A percentile compares a stretch with the other conserved stretches of the same genome.
These are phyloP conservation scores for Monosporascus cannonballus DNA, from an alignment of 2,329 filamentous ascomycete species.

Conservation along the genomic window DNA sequence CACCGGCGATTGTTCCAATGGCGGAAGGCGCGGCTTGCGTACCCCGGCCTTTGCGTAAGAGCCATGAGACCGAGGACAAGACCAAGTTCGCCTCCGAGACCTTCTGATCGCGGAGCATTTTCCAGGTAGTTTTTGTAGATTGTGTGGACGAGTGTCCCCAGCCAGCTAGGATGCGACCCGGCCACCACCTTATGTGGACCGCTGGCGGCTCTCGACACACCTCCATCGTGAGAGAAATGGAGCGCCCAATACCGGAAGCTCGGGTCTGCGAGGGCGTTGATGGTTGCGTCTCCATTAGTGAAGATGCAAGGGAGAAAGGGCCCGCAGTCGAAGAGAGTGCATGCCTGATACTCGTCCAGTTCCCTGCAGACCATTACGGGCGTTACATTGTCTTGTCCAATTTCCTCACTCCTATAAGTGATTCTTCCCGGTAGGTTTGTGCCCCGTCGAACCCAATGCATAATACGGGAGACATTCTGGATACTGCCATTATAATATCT, in stretches of 20 bases:
- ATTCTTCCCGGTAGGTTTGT: neutral
- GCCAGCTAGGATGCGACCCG: conserved; percentile 9
- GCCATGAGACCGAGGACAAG: conserved; percentile 14
- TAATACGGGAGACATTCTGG: neutral
- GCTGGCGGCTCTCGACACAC: conserved; percentile 3
- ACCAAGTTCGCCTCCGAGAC: conserved; percentile 8
- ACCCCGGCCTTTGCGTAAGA: conserved; percentile 4
- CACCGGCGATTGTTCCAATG: conserved; percentile 2
- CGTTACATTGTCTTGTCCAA: no score
- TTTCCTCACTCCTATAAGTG: no score
- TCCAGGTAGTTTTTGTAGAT: conserved; percentile 4
- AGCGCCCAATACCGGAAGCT: neutral
- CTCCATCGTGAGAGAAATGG: neutral
- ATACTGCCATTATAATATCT: neutral
- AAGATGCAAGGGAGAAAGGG: conserved; percentile 10
- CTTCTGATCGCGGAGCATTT: neutral
- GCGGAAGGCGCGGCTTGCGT: conserved; percentile 8
- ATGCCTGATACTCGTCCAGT: conserved; percentile 4
- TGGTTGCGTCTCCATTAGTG: conserved; percentile 3
- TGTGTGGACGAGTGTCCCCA: conserved; percentile 9
- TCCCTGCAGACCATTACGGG: neutral
- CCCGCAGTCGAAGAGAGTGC: conserved; percentile 12
- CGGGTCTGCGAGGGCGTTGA: neutral
- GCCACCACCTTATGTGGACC: conserved; percentile 3
- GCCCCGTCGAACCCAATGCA: neutral